These are phyloP conservation scores for Barnettozyma wickerhamii DNA, from an alignment of 805 yeast genomes.

Conservation along the genomic window DNA sequence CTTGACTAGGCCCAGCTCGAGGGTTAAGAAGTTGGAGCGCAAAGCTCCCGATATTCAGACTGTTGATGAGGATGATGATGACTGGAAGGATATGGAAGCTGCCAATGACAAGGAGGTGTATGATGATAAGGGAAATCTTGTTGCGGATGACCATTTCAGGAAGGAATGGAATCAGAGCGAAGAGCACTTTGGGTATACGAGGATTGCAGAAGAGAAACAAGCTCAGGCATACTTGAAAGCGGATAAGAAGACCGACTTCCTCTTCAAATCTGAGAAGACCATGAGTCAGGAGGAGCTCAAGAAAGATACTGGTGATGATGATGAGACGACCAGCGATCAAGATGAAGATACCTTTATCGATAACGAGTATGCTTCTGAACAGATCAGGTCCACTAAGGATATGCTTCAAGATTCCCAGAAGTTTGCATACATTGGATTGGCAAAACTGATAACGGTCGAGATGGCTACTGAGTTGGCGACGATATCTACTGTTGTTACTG, in stretches of 20 bases:
- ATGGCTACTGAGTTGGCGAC: slow-evolving; percentile 79
- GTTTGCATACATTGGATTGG: slow-evolving; percentile 87
- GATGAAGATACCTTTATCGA: slow-evolving; percentile 27
- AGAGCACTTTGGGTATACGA: slow-evolving; percentile 63
- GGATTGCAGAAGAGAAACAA: slow-evolving; percentile 84
- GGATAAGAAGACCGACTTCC: slow-evolving; percentile 52
- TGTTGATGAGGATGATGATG: slow-evolving; percentile 37
- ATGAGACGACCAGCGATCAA: slow-evolving; percentile 19
- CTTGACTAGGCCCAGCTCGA: neutral
- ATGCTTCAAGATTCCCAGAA: slow-evolving; percentile 81
- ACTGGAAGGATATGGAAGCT: slow-evolving; percentile 87
- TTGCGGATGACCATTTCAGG: slow-evolving; percentile 28
- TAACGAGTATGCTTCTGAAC: slow-evolving; percentile 49
- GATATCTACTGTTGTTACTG: slow-evolving; percentile 43
- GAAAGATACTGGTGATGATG: slow-evolving; percentile 15
- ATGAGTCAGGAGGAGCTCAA: neutral
- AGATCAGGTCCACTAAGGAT: slow-evolving; percentile 72
- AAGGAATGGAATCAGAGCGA: slow-evolving; percentile 10
- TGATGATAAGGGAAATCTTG: slow-evolving; percentile 70
- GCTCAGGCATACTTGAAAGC: slow-evolving; percentile 60
- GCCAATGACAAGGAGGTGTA: slow-evolving; percentile 74
- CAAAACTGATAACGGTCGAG: slow-evolving; percentile 68
- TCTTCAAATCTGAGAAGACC: slow-evolving; percentile 33
- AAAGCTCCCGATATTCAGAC: slow-evolving; percentile 6
- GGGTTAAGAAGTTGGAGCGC: slow-evolving; percentile 1